A percentile compares a stretch with the other conserved stretches of the same genome.
Conservation (phyloP, 2,329 filamentous ascomycete genomes). For the Xylaria sp. region DNA sequence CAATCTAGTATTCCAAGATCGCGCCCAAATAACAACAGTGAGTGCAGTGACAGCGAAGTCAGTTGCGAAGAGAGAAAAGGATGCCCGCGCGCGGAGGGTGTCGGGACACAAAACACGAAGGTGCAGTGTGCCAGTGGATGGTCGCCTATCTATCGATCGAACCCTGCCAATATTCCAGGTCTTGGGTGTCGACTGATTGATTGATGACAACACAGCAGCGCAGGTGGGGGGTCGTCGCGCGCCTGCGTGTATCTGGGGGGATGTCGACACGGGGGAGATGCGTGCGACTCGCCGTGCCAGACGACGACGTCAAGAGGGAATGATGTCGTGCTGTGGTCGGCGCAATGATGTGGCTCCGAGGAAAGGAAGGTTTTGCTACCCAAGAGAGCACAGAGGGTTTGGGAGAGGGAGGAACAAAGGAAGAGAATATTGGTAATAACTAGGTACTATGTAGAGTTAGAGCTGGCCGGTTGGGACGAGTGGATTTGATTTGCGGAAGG, state of each 20-base stretch:
- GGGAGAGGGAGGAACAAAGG: constrained; percentile 24
- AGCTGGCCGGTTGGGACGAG: constrained; percentile 23
- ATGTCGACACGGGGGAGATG: constrained; percentile 26
- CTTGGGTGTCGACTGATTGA: constrained; percentile 37
- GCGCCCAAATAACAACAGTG: constrained; percentile 6
- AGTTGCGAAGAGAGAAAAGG: constrained; percentile 19
- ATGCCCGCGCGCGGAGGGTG: constrained; percentile 11
- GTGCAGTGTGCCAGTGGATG: constrained; percentile 14
- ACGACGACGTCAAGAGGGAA: constrained; percentile 33
- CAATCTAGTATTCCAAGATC: constrained; percentile 39
- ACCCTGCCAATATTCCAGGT: constrained; percentile 42
- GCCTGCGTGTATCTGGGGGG: constrained; percentile 21
- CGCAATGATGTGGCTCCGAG: constrained; percentile 30
- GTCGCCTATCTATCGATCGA: constrained; percentile 32
- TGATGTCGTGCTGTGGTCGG: constrained; percentile 22
- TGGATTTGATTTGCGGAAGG: constrained; percentile 31
- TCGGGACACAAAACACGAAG: neutral
- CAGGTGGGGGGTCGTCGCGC: constrained; percentile 26
- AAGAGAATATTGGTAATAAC: constrained; percentile 11
- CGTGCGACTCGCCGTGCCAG: constrained; percentile 38
- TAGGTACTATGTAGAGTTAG: too few relatives aligned
- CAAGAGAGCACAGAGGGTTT: neutral
- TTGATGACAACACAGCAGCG: constrained; percentile 39
- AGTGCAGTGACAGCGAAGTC: constrained; percentile 31
- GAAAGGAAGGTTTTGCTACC: constrained; percentile 1